These are phyloP conservation scores for Brassica rapa DNA, from an alignment of 345 rosid species.

Conservation along the genomic window DNA sequence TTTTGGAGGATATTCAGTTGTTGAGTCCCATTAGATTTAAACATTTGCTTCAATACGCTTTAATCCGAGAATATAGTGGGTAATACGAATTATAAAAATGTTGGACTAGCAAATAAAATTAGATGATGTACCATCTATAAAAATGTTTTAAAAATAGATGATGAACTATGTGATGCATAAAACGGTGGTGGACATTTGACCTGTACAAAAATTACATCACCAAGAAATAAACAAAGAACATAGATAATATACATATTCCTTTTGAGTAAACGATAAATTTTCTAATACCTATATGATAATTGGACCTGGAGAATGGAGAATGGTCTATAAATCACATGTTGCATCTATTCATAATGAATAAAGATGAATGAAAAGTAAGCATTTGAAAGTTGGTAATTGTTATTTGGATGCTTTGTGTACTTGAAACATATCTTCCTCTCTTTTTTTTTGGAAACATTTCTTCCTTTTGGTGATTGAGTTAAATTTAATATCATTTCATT, in stretches of 20 bases:
- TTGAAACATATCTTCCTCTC: too few relatives aligned
- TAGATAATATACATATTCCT: not conserved
- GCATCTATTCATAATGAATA: not conserved
- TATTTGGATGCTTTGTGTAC: too few relatives aligned
- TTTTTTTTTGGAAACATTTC: too few relatives aligned
- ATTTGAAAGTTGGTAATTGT: too few relatives aligned
- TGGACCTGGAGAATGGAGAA: not conserved
- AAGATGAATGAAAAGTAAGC: too few relatives aligned
- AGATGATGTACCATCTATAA: too few relatives aligned
- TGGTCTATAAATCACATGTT: not conserved
- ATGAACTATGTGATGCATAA: not conserved
- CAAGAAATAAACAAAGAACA: not conserved
- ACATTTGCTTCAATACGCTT: not conserved
- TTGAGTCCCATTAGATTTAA: not conserved
- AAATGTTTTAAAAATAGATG: not conserved
- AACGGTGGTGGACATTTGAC: not conserved
- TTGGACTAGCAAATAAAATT: not conserved
- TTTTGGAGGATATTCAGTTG: slow-evolving; percentile 12
- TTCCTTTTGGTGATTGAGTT: too few relatives aligned
- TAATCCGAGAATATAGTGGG: not conserved
- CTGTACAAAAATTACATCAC: not conserved
- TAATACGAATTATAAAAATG: not conserved
- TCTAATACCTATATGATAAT: slow-evolving; percentile 1
- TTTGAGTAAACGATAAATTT: not conserved
- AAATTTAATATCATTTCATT: too few relatives aligned